Base-by-base conservation (phyloP, 1,139 yeast species). In the Yamadazyma diddensiae region DNA sequence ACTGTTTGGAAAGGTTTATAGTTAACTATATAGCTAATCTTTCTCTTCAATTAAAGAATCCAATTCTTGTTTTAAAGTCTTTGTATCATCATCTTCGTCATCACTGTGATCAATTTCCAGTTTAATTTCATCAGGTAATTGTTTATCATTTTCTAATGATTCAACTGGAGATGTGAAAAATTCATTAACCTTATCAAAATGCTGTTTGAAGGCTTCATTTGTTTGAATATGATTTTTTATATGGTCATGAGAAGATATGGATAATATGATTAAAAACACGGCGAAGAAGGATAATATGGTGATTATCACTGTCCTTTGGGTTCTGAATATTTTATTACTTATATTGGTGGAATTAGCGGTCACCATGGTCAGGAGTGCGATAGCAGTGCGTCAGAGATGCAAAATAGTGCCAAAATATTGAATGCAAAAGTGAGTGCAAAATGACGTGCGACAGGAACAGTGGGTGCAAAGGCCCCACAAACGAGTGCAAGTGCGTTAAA, bases 1-100 rank as follows among this genome's bases (percentile, higher is more conserved):
- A 60, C 66, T 17, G 50, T 66, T 9, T 69, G 74, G 74, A 63
- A 57, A 43, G 67, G 67, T 20, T 53, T 65, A 21, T 36, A 29
- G 28, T 21, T 13, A 6, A n/a, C 11, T 18, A 18, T 20, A 26
- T 17, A 27, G n/a, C 16, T 31, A 23, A 14, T 29, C 28, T 16
- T 29, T 33, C 11, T 31, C 22, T 14, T 31, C 33, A 28, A 34
- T 28, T 13, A 34, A 24, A 6, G 26, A 30, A 13, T 31, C 18
- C 22, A 31, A 24, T 19, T 31, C 35, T 10, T 26, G 15, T 5
- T 31, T 28, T 14, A 26, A 26, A 12, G 17, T 15, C 18, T 20
- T 14, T 12, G 16, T 10, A 11, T 15, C 25, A 6, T 30, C 26
- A 24, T 11, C 28, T n/a, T 30, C 26, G 15, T 20, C 28, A 23